Base-by-base conservation (phyloP, 1,139 yeast genomes). In the Taphrina wiesneri region DNA sequence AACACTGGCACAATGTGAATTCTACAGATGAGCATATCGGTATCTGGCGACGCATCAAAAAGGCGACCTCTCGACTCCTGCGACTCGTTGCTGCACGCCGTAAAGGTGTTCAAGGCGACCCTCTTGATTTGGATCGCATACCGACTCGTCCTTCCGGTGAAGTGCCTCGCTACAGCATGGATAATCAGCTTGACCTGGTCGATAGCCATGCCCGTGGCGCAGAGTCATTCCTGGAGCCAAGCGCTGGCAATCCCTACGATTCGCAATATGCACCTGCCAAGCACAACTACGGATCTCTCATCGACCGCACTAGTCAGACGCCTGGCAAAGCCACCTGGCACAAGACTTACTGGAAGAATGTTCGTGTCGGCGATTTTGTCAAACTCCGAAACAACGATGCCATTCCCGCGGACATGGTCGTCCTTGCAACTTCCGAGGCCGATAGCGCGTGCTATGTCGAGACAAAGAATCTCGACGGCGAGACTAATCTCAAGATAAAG, bases 381-480 rank as follows among this genome's bases (percentile, higher is more conserved):
- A 84, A 97, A 72, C 82, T 93, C 23, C 84, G 90, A 72, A 87
- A 87, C 69, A 88, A 93, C 75, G 97, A 92, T 75, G 96, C 90
- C 77, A 85, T 93, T 30, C 99, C 99, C 1, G 97, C 97, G 9
- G 99, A 93, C 78, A 77, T 92, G 43, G 82, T 90, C 19, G 78
- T 92, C 34, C 74, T 93, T 53, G 84, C 96, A 1, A 86, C 96
- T 0, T 87, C 96, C 0, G 97, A 92, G 74, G 76, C 82, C 0
- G 98, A 93, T 74, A 96, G 96, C 51, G 91, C 87, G 56, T 92
- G 98, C 77, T 92, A 87, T 73, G 86, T 92, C 51, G 98, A 93
- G 76, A 93, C 99, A 0, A 92, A 91, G 74, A 93, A 93, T 75
- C 82, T 93, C 72, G 98, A 93, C 77, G 99, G 99, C 75, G 99